Base-by-base conservation (phyloP, 106 monocot species). In the Dioscorea dumetorum region DNA sequence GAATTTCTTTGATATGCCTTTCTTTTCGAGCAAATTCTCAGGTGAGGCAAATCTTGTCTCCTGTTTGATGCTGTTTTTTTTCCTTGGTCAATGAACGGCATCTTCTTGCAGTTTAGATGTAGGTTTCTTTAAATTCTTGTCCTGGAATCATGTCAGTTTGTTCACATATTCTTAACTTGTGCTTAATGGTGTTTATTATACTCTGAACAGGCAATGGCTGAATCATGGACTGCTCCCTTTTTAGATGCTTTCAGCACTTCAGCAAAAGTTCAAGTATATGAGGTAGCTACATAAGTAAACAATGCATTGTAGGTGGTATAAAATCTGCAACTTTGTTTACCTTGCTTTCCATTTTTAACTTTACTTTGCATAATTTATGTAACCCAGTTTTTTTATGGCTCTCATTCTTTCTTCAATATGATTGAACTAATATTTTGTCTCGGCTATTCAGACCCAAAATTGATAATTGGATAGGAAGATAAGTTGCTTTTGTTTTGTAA, bases 1-100 rank as follows among this genome's bases (percentile, higher is more conserved):
- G 63, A 48, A 56, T 48, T 72, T 73, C 86, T 61, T 78, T 97
- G 62, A 35, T 91, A 63, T 88, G 91, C 61, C 82, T 97, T 66
- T 91, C 95, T 12, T 97, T 97, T 72, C 88, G 95, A 19, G 91
- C 95, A 74, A 97, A 84, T 74, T 97, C 95, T 52, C 88, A 89
- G 88, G 95, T 91, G 63, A 63, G 77, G 8, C 32, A 50, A 56
- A 12, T 49, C 33, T 41, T 32, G 31, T 24, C 62, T 61, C 49
- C 32, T 54, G 18, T 50, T 23, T 41, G 5, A 11, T 9, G 6
- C 5, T 34, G 7, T 34, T 34, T 34, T 34, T 19, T 69, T 69
- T 12, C 17, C 54, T 56, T 53, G 15, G 21, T 41, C 35, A 8
- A 22, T 64, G 14, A 41, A 41, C 6, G 41, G 6, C 6, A 41